phyloP scores from a whole-genome alignment of 139 green algal species.

The Chlamydomonas urium region DNA sequence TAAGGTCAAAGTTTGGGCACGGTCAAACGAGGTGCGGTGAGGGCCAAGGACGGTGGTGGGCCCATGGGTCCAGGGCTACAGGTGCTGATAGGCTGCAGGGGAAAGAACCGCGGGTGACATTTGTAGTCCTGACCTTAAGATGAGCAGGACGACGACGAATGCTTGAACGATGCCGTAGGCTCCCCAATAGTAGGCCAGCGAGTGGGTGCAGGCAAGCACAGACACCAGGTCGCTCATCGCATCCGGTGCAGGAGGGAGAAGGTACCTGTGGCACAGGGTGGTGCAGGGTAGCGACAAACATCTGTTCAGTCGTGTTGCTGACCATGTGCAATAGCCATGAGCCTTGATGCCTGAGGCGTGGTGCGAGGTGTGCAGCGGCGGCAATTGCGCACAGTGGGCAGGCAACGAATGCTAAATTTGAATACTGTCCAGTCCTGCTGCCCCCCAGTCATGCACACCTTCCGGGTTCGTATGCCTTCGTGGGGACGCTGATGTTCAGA shows the following conservation, averaged over 20 bases:
- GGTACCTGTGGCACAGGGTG: background rate
- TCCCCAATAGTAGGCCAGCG: slow-evolving; percentile 4
- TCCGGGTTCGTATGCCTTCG: background rate
- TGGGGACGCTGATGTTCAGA: background rate
- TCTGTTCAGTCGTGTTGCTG: background rate
- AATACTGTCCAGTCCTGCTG: background rate
- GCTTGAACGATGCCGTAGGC: slow-evolving; percentile 23
- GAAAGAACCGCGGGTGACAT: background rate
- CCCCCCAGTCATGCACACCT: background rate
- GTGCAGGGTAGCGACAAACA: too few relatives aligned
- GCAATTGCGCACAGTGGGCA: background rate
- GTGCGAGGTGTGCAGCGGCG: background rate
- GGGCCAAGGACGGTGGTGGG: background rate
- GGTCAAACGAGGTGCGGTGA: background rate
- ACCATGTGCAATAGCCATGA: slow-evolving; percentile 13
- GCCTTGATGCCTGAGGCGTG: background rate
- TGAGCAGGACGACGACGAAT: slow-evolving; percentile 26
- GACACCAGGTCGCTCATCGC: slow-evolving; percentile 4
- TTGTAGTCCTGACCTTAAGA: slow-evolving; percentile 12
- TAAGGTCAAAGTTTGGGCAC: background rate
- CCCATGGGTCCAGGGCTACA: too few relatives aligned
- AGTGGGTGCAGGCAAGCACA: slow-evolving; percentile 14
- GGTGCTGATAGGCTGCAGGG: background rate
- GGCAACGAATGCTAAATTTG: background rate
- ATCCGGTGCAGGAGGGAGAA: background rate